phyloP scores from a whole-genome alignment of 768 basidiomycete species.

The Mycena polygramma region DNA sequence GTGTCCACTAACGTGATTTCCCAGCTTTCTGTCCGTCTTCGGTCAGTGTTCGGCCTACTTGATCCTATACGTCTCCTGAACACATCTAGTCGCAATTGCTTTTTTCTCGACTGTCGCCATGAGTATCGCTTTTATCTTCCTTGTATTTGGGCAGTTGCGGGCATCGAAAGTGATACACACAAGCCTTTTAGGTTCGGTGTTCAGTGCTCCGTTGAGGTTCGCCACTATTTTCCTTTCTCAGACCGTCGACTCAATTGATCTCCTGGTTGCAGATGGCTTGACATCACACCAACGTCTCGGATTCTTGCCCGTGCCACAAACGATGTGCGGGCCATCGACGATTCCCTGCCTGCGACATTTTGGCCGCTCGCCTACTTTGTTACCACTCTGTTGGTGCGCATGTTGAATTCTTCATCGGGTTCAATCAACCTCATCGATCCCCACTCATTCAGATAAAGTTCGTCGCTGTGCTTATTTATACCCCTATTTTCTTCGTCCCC shows the following conservation, averaged over 20 bases:
- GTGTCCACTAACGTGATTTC: background rate
- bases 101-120: slow-evolving; percentile 42
- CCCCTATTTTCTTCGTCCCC: slow-evolving; percentile 48
- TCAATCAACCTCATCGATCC: slow-evolving; percentile 2
- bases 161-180: slow-evolving; percentile 59
- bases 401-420: slow-evolving; percentile 46
- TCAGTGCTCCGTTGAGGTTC: slow-evolving; percentile 62
- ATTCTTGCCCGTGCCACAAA: slow-evolving; percentile 64
- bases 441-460: slow-evolving; percentile 42
- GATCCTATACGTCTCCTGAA: background rate
- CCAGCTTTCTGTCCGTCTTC: slow-evolving; percentile 18
- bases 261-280: slow-evolving; percentile 43
- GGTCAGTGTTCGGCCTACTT: background rate
- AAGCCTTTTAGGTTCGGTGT: slow-evolving; percentile 52
- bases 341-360: slow-evolving; percentile 50
- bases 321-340: slow-evolving; percentile 53
- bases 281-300: slow-evolving; percentile 44
- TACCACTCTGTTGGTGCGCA: slow-evolving; percentile 47
- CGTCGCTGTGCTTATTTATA: slow-evolving; percentile 43
- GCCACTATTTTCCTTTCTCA: background rate
- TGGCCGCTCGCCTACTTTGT: slow-evolving; percentile 42
- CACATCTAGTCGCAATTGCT: slow-evolving; percentile 40
- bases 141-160: slow-evolving; percentile 52
- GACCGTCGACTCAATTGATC: background rate
- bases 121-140: slow-evolving; percentile 41